Evolutionary conservation across 2,329 filamentous ascomycete genomes (phyloP), one percentile per base, ranked within the genome.

Genomic region (Hymenoscyphus occultus): DNA sequence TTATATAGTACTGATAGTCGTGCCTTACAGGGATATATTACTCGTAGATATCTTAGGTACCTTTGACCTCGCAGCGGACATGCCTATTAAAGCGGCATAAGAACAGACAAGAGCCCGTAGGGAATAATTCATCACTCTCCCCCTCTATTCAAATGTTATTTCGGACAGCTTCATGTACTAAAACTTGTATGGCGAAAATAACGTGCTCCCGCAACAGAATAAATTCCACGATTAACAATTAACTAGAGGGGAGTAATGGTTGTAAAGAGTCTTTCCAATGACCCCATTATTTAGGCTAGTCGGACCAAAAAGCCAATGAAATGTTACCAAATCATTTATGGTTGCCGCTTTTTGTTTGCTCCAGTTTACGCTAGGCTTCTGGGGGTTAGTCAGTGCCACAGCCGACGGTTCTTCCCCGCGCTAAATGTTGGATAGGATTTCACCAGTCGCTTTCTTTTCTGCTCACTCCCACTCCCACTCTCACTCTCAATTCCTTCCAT

Each of bases 381-480:
- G 16, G 14, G 14, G n/a, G 19, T 54, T 31, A 22, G 22, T 35
- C 35, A 6, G 35, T 35, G 48, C 48, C 19, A 10, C 48, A 22
- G 22, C n/a, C 48, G 19, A 54, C 48, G 13, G 4, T 7, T 51
- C 45, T 28, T 28, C 12, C 48, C 42, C 48, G 19, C 48, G 19
- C 48, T 28, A 54, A 54, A 54, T 28, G 48, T 54, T 54, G 22
- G 48, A 54, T 10, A 19, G 45, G 45, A 51, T 51, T 48, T 48
- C n/a, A 48, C 45, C 45, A 28, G 28, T 56, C 35, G 31, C n/a
- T 39, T 39, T 57, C 28, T 40, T 35, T 39, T 42, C 39, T 59
- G 14, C 35, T 59, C 39, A 40, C 42, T 61, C 32, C 40, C 59
- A 32, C 59, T 19, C 31, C 32, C 56, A 40, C 40, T 61, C 32